A percentile compares a stretch with the other conserved stretches of the same genome.
These are phyloP conservation scores for Wickerhamomyces sp. DNA, from an alignment of 1,139 yeast genomes.

Conservation along the genomic window DNA sequence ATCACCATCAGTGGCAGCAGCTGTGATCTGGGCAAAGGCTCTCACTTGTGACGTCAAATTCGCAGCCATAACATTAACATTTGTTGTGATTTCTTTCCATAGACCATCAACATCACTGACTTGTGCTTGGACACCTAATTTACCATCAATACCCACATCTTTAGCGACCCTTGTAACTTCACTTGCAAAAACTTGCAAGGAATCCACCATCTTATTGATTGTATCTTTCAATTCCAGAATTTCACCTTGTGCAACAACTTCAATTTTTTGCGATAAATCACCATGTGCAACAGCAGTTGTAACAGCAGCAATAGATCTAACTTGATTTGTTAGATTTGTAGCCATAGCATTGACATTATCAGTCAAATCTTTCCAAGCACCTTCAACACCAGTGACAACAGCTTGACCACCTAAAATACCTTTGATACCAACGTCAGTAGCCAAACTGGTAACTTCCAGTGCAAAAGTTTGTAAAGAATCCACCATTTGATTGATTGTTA, in stretches of 20 bases:
- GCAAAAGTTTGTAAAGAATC: constrained; percentile 86
- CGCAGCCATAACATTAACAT: constrained; percentile 88
- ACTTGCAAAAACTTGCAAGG: constrained; percentile 77
- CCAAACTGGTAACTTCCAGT: constrained; percentile 81
- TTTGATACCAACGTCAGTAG: constrained; percentile 85
- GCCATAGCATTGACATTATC: constrained; percentile 94
- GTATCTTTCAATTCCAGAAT: constrained; percentile 74
- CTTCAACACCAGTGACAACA: constrained; percentile 75
- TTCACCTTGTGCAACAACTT: constrained; percentile 83
- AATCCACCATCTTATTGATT: constrained; percentile 83
- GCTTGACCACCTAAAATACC: constrained; percentile 90
- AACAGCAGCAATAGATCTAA: constrained; percentile 82
- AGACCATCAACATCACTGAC: constrained; percentile 85
- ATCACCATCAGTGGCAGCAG: constrained; percentile 91
- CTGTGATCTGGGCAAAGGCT: constrained; percentile 88
- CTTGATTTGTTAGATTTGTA: constrained; percentile 78
- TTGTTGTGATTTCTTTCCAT: constrained; percentile 86
- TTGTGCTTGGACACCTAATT: constrained; percentile 85
- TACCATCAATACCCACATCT: constrained; percentile 90
- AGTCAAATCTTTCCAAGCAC: constrained; percentile 85
- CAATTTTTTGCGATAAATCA: constrained; percentile 73
- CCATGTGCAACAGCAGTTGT: constrained; percentile 91
- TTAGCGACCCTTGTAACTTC: constrained; percentile 87
- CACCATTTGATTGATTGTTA: constrained; percentile 90
- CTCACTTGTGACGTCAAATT: constrained; percentile 86